These are phyloP conservation scores for Saturnispora saitoi DNA, from an alignment of 805 yeast genomes.

Conservation along the genomic window DNA sequence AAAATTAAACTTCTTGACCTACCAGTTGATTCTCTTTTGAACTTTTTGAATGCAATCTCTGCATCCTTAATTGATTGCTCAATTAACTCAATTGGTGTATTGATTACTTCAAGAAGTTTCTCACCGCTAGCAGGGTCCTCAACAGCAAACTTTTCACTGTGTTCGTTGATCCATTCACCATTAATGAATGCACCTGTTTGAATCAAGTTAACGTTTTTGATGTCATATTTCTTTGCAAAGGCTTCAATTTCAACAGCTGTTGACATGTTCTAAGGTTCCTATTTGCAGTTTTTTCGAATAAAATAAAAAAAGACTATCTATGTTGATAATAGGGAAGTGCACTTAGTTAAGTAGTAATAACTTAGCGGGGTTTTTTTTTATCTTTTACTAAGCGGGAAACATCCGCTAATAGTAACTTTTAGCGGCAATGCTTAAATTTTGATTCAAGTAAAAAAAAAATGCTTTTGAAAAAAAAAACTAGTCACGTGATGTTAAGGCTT, in stretches of 20 bases:
- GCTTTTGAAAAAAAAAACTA: too few species aligned
- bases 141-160: conserved; percentile 53
- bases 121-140: conserved; percentile 49
- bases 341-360: too few species aligned
- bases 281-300: too few species aligned
- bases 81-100: conserved; percentile 47
- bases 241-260: conserved; percentile 18
- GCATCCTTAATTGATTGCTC: conserved; percentile 48
- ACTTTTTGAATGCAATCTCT: conserved; percentile 38
- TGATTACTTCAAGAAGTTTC: conserved; percentile 40
- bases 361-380: too few species aligned
- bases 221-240: conserved; percentile 26
- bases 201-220: conserved; percentile 42
- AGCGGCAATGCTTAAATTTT: too few species aligned
- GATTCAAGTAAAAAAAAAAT: too few species aligned
- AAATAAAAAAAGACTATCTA: too few species aligned
- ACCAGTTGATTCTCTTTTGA: conserved; percentile 42
- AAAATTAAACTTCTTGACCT: conserved; percentile 37
- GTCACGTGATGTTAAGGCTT: too few species aligned
- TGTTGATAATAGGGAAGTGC: too few species aligned
- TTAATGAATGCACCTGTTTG: conserved; percentile 79
- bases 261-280: conserved; percentile 19
- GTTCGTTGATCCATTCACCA: conserved; percentile 52
- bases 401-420: too few species aligned
- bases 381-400: too few species aligned